These are phyloP conservation scores for Plantago coronopus DNA, from an alignment of 305 asterid species.

Conservation along the genomic window DNA sequence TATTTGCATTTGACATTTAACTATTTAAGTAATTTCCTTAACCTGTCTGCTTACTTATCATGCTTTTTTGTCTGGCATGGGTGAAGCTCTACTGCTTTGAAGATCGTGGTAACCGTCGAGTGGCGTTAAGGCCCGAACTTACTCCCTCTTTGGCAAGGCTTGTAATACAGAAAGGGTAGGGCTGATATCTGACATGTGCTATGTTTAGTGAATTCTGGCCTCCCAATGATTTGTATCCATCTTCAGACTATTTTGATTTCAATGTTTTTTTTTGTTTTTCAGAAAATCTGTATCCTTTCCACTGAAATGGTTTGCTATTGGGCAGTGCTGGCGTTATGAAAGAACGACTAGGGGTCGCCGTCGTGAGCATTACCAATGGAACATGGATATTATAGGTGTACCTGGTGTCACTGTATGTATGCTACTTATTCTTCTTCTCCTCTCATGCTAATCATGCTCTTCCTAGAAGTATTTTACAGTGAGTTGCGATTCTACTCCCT, in stretches of 20 bases:
- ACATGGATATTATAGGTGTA: constrained; percentile 95
- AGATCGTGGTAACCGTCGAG: constrained; percentile 91
- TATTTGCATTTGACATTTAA: too few species aligned
- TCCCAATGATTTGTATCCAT: constrained; percentile 39
- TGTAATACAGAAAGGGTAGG: constrained; percentile 93
- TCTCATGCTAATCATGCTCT: constrained; percentile 6
- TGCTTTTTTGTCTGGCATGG: constrained; percentile 16
- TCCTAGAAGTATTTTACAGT: constrained; percentile 5
- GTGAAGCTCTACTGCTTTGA: constrained; percentile 93
- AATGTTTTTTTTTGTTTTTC: constrained; percentile 57
- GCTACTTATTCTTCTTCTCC: constrained; percentile 15
- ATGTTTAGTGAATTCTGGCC: constrained; percentile 4
- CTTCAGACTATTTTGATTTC: constrained; percentile 54
- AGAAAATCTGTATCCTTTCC: constrained; percentile 95
- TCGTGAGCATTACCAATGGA: constrained; percentile 97
- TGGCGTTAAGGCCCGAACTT: constrained; percentile 95
- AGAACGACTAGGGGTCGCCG: constrained; percentile 95
- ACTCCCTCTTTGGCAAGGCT: constrained; percentile 96
- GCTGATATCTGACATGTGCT: constrained; percentile 7
- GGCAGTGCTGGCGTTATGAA: constrained; percentile 99
- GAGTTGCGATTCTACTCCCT: background rate
- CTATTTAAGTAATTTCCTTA: too few species aligned
- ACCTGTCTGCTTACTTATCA: constrained; percentile 9
- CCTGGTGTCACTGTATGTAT: constrained; percentile 68
- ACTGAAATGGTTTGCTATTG: constrained; percentile 93